phyloP scores from a whole-genome alignment of 768 basidiomycete genomes.

The Agrocybe praecox region DNA sequence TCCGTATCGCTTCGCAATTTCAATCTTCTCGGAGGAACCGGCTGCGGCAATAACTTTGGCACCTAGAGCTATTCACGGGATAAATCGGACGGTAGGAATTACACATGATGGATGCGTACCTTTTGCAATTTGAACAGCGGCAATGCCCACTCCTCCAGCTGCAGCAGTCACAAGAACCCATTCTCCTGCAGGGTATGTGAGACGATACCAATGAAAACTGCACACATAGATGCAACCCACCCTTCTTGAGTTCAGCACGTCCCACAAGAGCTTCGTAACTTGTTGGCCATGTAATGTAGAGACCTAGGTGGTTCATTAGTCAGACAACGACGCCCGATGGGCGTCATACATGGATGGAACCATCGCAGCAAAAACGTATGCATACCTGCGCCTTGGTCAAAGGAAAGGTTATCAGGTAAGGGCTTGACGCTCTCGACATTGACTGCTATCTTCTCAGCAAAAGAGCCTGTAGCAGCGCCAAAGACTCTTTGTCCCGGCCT shows the following conservation, averaged over 20 bases:
- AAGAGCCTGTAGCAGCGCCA: slow-evolving; percentile 78
- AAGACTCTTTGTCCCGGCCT: slow-evolving; percentile 89
- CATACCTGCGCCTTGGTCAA: slow-evolving; percentile 84
- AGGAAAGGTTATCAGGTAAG: slow-evolving; percentile 76
- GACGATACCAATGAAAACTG: not conserved
- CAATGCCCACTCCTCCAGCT: slow-evolving; percentile 94
- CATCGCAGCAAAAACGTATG: slow-evolving; percentile 7
- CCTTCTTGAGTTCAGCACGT: slow-evolving; percentile 77
- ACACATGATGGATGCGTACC: slow-evolving; percentile 39
- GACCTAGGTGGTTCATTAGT: slow-evolving; percentile 40
- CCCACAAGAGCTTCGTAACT: slow-evolving; percentile 91
- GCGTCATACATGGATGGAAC: not conserved
- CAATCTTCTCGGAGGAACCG: slow-evolving; percentile 76
- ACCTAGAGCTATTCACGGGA: slow-evolving; percentile 62
- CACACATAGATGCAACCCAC: slow-evolving; percentile 36
- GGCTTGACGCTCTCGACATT: slow-evolving; percentile 53
- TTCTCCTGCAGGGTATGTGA: slow-evolving; percentile 55
- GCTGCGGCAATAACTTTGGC: slow-evolving; percentile 96
- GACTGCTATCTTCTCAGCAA: slow-evolving; percentile 73
- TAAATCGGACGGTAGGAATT: not conserved
- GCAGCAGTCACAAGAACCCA: slow-evolving; percentile 93
- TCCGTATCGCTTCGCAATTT: slow-evolving; percentile 72
- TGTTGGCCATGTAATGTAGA: slow-evolving; percentile 91
- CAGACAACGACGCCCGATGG: not conserved
- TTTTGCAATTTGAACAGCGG: slow-evolving; percentile 93